Base-by-base conservation (phyloP, 371 early-diverging fungal species). In the Catenaria anguillulae region DNA sequence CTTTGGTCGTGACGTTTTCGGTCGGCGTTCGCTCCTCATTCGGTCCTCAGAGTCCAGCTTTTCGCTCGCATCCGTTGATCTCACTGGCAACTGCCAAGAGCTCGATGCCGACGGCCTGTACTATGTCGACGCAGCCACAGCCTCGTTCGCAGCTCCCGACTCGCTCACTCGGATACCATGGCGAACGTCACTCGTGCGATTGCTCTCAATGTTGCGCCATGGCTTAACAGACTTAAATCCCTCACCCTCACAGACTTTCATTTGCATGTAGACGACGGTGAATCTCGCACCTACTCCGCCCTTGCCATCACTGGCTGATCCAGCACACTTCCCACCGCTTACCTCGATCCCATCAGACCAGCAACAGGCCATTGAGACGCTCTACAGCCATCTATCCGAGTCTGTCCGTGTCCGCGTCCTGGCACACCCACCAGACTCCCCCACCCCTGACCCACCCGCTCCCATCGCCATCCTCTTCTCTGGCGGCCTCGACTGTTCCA, bases 401-500 rank as follows among this genome's bases (percentile, higher is more conserved):
- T 4, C 23, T 46, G 31, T 33, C 6, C 64, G 26, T 15, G 48
- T 6, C 29, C 42, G 35, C 52, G 33, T 26, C 15, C 34, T 56
- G n/a, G 24, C n/a, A 40, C 24, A 0, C 4, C 36, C 26, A 1
- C 23, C 65, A 10, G 33, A 19, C 35, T 24, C 23, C 23, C 4
- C 24, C 10, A 10, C 50, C n/a, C 10, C 56, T 12, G 34, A 21
- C 55, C 34, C 64, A 15, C 68, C 66, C 4, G 79, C 85, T 12
- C 74, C 88, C 21, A 75, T 92, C 1, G 92, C 84, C 0, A 78
- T 96, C 31, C 67, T 97, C 54, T 97, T 97, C 66, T 94, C 94
- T 0, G 97, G 97, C 33, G 97, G 97, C 2, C 68, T 97, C 4
- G 97, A 97, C 68, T 97, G 93, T 72, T 84, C 85, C 4, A 73